These are phyloP conservation scores for Petunia axillaris DNA, from an alignment of 257 asterid species.

Conservation along the genomic window DNA sequence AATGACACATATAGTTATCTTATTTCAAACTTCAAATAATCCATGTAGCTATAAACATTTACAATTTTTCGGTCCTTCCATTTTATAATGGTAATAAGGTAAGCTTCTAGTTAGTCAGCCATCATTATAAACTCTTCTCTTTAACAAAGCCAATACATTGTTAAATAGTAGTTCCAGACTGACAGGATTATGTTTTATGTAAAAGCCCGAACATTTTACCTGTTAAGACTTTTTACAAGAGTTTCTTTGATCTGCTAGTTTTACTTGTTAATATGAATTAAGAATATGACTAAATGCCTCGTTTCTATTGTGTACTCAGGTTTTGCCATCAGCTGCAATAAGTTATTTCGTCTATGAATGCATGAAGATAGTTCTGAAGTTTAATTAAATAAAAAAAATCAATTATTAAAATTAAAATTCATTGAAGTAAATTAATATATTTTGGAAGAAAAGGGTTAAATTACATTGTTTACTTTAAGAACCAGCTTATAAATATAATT, in stretches of 20 bases:
- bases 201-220: not conserved
- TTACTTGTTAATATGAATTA: no score
- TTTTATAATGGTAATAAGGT: not conserved
- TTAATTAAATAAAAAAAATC: no score
- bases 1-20: not conserved
- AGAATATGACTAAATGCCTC: not conserved
- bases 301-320: constrained; percentile 51
- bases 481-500: no score
- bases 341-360: constrained; percentile 91
- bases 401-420: no score
- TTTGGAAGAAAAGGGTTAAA: no score
- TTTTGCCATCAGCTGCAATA: constrained; percentile 95
- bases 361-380: constrained; percentile 86
- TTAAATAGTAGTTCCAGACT: not conserved
- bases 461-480: no score
- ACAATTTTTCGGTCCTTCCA: not conserved
- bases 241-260: not conserved
- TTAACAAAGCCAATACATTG: not conserved
- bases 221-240: no score
- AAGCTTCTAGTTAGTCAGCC: not conserved
- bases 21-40: not conserved
- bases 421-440: no score
- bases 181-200: constrained; percentile 17
- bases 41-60: not conserved
- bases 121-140: not conserved